Conservation (phyloP, 352 stramenopile genomes). For the Globisporangium lucens region DNA sequence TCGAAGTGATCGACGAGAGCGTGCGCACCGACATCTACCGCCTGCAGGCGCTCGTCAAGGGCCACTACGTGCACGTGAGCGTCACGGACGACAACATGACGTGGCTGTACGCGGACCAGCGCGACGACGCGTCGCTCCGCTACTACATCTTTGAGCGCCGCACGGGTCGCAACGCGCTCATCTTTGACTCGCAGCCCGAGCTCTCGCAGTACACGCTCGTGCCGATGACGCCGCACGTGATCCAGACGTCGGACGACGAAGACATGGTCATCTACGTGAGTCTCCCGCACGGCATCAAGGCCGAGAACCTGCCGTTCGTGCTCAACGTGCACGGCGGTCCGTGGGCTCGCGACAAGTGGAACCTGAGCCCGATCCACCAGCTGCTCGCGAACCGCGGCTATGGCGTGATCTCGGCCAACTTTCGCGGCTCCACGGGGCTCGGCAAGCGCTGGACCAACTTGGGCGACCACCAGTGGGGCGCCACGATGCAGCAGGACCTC, state of each 20-base stretch:
- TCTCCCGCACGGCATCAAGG: conserved; percentile 26
- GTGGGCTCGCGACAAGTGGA: conserved; percentile 34
- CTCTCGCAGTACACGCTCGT: conserved; percentile 36
- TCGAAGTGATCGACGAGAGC: conserved; percentile 29
- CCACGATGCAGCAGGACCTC: conserved; percentile 47
- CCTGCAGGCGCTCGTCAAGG: conserved; percentile 15
- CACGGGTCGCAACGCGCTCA: conserved; percentile 25
- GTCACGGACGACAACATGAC: conserved; percentile 45
- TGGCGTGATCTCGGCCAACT: conserved; percentile 52
- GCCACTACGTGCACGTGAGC: conserved; percentile 32
- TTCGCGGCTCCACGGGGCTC: conserved; percentile 62
- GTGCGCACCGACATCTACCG: conserved; percentile 30
- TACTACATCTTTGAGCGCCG: conserved; percentile 44
- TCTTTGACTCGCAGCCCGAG: conserved; percentile 37
- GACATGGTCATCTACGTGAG: conserved; percentile 46
- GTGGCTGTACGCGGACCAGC: conserved; percentile 54
- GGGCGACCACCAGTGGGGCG: conserved; percentile 36
- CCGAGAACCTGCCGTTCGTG: conserved; percentile 35
- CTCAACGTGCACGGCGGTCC: conserved; percentile 39
- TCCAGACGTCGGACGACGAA: conserved; percentile 43
- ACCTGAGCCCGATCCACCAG: conserved; percentile 32
- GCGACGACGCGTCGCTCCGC: conserved; percentile 54
- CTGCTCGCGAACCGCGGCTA: conserved; percentile 48
- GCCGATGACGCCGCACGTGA: conserved; percentile 31
- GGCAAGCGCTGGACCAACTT: conserved; percentile 70